Evolutionary conservation across 2,329 filamentous ascomycete species (phyloP).

Genomic region (Colletotrichum truncatum): DNA sequence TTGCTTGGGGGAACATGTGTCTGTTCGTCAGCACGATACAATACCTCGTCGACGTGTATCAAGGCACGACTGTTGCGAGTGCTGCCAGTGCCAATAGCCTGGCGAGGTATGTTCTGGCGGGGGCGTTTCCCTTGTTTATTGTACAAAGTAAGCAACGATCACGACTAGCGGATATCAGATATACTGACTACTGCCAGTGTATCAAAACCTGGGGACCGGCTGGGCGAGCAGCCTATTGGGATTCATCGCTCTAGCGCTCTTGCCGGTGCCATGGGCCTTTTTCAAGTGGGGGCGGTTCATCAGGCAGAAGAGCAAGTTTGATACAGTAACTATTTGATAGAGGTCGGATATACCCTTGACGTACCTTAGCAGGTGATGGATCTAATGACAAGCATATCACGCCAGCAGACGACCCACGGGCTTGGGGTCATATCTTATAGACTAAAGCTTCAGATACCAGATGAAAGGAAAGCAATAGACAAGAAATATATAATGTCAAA

Average conservation of each 20-base stretch:
- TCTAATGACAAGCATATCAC: too few species aligned
- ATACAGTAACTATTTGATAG: constrained; percentile 41
- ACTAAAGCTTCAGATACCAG: too few species aligned
- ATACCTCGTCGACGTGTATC: constrained; percentile 66
- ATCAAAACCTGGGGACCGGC: constrained; percentile 49
- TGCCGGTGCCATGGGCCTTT: constrained; percentile 63
- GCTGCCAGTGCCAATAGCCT: constrained; percentile 69
- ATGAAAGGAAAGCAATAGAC: too few species aligned
- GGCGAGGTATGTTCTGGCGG: constrained; percentile 63
- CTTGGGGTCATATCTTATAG: too few species aligned
- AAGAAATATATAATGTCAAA: too few species aligned
- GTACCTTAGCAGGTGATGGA: background rate
- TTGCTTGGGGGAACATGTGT: constrained; percentile 68
- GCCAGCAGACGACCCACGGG: too few species aligned
- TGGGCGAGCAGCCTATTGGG: constrained; percentile 59
- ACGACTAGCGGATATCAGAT: background rate
- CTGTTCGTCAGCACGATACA: constrained; percentile 63
- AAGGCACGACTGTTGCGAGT: constrained; percentile 63
- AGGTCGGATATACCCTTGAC: constrained; percentile 34
- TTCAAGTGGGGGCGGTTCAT: constrained; percentile 57
- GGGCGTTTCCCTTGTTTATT: constrained; percentile 69
- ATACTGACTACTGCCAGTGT: constrained; percentile 43
- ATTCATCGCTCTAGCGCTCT: constrained; percentile 55
- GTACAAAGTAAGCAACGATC: constrained; percentile 56
- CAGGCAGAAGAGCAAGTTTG: constrained; percentile 49